Conservation (phyloP, 805 yeast species). For the Saturnispora ahearnii region DNA sequence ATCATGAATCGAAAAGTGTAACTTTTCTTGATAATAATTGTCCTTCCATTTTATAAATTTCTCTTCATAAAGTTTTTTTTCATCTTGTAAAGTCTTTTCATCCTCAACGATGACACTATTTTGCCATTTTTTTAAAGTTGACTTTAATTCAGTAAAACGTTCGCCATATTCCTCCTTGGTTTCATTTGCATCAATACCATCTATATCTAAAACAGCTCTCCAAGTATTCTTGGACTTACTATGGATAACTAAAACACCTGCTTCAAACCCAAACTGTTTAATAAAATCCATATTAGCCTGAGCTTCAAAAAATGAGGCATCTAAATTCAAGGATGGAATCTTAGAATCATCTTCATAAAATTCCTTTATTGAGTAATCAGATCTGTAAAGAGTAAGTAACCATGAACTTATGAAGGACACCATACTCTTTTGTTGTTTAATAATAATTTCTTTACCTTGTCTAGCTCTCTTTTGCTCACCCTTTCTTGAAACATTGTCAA, state of each 20-base stretch:
- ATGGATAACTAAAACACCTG: slow-evolving; percentile 59
- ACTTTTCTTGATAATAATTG: slow-evolving; percentile 73
- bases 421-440: slow-evolving; percentile 68
- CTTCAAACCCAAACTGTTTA: slow-evolving; percentile 54
- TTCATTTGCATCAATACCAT: slow-evolving; percentile 63
- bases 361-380: slow-evolving; percentile 27
- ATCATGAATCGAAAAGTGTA: slow-evolving; percentile 58
- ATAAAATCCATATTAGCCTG: slow-evolving; percentile 49
- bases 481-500: slow-evolving; percentile 65
- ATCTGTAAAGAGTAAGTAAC: slow-evolving; percentile 28
- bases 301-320: slow-evolving; percentile 36
- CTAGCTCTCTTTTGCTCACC: slow-evolving; percentile 64
- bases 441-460: slow-evolving; percentile 52
- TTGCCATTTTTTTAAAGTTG: slow-evolving; percentile 54
- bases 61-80: slow-evolving; percentile 56
- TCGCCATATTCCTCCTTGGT: slow-evolving; percentile 54
- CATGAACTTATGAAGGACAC: slow-evolving; percentile 50
- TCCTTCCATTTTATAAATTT: slow-evolving; percentile 81
- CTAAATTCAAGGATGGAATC: slow-evolving; percentile 39
- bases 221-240: slow-evolving; percentile 48
- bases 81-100: slow-evolving; percentile 40
- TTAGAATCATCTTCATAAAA: slow-evolving; percentile 30
- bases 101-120: slow-evolving; percentile 55
- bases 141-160: slow-evolving; percentile 43
- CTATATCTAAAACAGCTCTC: slow-evolving; percentile 56